Evolutionary conservation across 2,329 filamentous ascomycete genomes (phyloP).

Genomic region (Penicillium sp.): DNA sequence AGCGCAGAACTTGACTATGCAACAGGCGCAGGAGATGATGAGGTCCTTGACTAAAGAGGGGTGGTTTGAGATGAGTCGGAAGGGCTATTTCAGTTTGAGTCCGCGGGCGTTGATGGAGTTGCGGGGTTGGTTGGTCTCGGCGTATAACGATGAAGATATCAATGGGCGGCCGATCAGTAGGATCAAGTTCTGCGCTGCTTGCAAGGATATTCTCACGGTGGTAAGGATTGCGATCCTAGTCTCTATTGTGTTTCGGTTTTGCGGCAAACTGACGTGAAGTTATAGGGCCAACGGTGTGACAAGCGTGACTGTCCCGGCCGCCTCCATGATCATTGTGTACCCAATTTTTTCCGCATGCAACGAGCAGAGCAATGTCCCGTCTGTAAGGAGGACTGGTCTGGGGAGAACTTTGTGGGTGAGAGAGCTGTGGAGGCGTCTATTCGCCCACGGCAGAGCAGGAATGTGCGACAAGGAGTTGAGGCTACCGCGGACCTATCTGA

Average conservation of each 20-base stretch:
- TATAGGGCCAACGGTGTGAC: slow-evolving; percentile 71
- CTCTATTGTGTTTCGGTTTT: not conserved
- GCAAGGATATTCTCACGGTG: slow-evolving; percentile 83
- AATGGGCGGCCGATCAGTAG: slow-evolving; percentile 61
- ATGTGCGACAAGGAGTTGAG: not conserved
- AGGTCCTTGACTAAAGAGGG: slow-evolving; percentile 71
- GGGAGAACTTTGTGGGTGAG: slow-evolving; percentile 56
- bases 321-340: slow-evolving; percentile 75
- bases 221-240: slow-evolving; percentile 41
- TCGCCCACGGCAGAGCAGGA: slow-evolving; percentile 7
- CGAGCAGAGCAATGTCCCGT: slow-evolving; percentile 64
- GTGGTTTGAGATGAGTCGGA: slow-evolving; percentile 77
- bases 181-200: slow-evolving; percentile 86
- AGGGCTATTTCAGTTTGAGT: slow-evolving; percentile 74
- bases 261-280: slow-evolving; percentile 6
- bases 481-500: slow-evolving; percentile 1
- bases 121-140: slow-evolving; percentile 78
- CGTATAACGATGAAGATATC: slow-evolving; percentile 76
- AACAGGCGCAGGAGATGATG: slow-evolving; percentile 75
- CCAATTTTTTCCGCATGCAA: slow-evolving; percentile 70
- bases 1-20: slow-evolving; percentile 66
- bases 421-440: slow-evolving; percentile 41
- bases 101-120: slow-evolving; percentile 83
- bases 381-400: slow-evolving; percentile 56
- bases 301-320: slow-evolving; percentile 68